Base-by-base conservation (phyloP, 2,329 filamentous ascomycete genomes). In the Exophiala bonariae region DNA sequence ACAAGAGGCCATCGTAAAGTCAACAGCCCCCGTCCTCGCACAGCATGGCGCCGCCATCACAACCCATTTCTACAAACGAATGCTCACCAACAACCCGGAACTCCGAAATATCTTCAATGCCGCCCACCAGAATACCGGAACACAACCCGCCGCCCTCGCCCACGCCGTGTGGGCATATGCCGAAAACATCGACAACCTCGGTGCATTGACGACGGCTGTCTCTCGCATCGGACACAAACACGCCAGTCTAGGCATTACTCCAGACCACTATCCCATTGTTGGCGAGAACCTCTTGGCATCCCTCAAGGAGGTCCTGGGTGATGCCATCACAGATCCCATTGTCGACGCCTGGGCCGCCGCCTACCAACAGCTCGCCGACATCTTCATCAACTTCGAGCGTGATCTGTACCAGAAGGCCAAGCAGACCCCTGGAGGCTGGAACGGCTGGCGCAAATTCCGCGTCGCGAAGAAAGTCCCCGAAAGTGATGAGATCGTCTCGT, bases 181-280 rank as follows among this genome's bases (percentile, higher is more conserved):
- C 44, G 71, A 78, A 50, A 81, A 89, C 67, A 86, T 89, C 64
- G 80, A 85, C 64, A 77, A 89, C 61, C 75, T 88, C 1, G 77
- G 75, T 37, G 78, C 72, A 16, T 73, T 90, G 3, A 64, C 64
- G 10, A 73, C 78, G 0, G 72, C 76, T 1, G 66, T 81, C 11
- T 83, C 88, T 65, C 79, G 83, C 59, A 89, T 92, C 55, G 86
- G 83, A 64, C 80, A 89, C 64, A 89, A 89, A 67, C 86, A 90
- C 64, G 85, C 79, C 49, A 86, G 82, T 1, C 74, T 90, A 2
- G 81, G 80, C 58, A 82, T 90, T 61, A 73, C 72, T 45, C 78
- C 85, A 0, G 81, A 86, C 31, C 82, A 89, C 53, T 90, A 89
- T 65, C 73, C 76, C 26, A 78, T 88, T 34, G 85, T 90, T 3